phyloP scores from a whole-genome alignment of 1,284 basidiomycete genomes.

The Puccinia coronata region DNA sequence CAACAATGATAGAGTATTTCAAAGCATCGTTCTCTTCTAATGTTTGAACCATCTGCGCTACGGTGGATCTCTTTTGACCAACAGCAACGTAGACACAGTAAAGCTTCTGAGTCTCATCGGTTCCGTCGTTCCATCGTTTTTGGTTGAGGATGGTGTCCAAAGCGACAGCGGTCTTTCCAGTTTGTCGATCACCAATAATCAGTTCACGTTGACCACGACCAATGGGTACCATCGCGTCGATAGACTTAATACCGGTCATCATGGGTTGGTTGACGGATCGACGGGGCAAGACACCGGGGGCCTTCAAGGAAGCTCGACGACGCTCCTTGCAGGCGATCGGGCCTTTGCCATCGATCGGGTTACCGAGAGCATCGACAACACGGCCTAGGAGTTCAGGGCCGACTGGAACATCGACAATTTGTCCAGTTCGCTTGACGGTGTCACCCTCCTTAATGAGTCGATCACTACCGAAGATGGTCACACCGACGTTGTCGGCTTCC shows the following conservation, averaged over 20 bases:
- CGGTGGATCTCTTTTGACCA: slow-evolving; percentile 98
- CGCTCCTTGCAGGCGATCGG: slow-evolving; percentile 90
- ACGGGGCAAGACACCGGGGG: slow-evolving; percentile 97
- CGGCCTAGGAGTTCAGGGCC: slow-evolving; percentile 93
- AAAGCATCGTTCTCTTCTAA: slow-evolving; percentile 99
- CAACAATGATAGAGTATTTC: slow-evolving; percentile 99
- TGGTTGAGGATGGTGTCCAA: slow-evolving; percentile 99
- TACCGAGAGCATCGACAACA: slow-evolving; percentile 98
- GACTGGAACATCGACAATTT: slow-evolving; percentile 99
- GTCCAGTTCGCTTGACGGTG: slow-evolving; percentile 99
- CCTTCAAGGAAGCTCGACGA: slow-evolving; percentile 95
- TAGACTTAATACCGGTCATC: slow-evolving; percentile 99
- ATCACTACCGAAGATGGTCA: slow-evolving; percentile 99
- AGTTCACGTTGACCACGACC: slow-evolving; percentile 99
- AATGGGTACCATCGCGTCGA: slow-evolving; percentile 99
- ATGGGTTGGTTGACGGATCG: slow-evolving; percentile 99
- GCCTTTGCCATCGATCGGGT: slow-evolving; percentile 99
- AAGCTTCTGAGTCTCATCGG: slow-evolving; percentile 94
- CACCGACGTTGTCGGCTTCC: slow-evolving; percentile 99
- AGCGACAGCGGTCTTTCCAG: slow-evolving; percentile 97
- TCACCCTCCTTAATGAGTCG: slow-evolving; percentile 99
- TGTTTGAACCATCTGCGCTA: slow-evolving; percentile 98
- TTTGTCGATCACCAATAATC: slow-evolving; percentile 99
- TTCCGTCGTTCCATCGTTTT: slow-evolving; percentile 97
- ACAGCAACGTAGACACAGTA: slow-evolving; percentile 99